phyloP scores from a whole-genome alignment of 805 yeast species.

The Kodamaea neixiangensis region DNA sequence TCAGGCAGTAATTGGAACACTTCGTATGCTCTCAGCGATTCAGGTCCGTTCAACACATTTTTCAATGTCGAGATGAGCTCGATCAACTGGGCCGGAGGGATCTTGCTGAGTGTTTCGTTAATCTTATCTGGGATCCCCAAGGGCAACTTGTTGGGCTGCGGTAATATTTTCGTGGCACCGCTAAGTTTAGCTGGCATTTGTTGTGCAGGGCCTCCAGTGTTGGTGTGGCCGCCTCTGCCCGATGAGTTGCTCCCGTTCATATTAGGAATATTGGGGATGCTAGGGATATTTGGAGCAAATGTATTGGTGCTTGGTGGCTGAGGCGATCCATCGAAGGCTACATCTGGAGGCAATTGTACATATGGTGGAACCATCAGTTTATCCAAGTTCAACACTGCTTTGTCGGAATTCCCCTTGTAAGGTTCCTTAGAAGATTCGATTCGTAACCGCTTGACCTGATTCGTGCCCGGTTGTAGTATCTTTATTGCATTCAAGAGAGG shows the following conservation, averaged over 20 bases:
- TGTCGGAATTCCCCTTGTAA: constrained; percentile 34
- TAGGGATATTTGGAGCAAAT: constrained; percentile 1
- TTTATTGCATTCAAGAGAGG: constrained; percentile 45
- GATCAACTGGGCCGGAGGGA: constrained; percentile 71
- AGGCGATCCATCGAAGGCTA: constrained; percentile 3
- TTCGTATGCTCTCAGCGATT: constrained; percentile 51
- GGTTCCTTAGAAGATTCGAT: constrained; percentile 67
- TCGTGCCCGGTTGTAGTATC: constrained; percentile 30
- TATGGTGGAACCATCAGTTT: constrained; percentile 54
- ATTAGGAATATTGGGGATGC: background rate
- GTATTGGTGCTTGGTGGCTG: constrained; percentile 5
- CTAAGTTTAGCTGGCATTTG: constrained; percentile 46
- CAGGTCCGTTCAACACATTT: constrained; percentile 52
- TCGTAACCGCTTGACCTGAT: constrained; percentile 45
- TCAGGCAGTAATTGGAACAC: constrained; percentile 55
- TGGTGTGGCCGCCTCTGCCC: background rate
- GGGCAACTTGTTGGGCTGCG: constrained; percentile 46
- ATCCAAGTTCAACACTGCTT: constrained; percentile 45
- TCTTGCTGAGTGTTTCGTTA: constrained; percentile 58
- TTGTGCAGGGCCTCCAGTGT: background rate
- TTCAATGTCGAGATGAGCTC: constrained; percentile 70
- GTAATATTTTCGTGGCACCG: constrained; percentile 58
- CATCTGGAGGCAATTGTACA: constrained; percentile 56
- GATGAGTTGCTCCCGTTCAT: background rate
- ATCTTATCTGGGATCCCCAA: constrained; percentile 58